Conservation (phyloP, 2,329 filamentous ascomycete genomes). For the Neurospora crassa region DNA sequence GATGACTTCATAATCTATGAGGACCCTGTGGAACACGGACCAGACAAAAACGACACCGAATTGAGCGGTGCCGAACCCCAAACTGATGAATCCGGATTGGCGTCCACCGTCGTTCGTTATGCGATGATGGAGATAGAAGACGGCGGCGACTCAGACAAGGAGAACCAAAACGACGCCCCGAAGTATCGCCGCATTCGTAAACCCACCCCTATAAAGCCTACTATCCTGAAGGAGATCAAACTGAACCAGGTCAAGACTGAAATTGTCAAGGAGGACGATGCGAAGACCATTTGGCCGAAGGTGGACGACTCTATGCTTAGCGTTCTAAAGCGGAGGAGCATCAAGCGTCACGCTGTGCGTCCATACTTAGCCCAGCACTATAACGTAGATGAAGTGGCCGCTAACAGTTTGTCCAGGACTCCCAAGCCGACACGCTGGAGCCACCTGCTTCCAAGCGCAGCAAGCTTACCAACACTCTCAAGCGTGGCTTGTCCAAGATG, state of each 20-base stretch:
- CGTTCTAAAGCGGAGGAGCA: neutral
- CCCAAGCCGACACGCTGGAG: neutral
- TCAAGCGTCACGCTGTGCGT: neutral
- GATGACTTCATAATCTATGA: neutral
- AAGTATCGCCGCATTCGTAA: neutral
- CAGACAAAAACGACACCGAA: neutral
- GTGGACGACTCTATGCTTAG: neutral
- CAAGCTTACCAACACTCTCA: neutral
- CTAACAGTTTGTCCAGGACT: neutral
- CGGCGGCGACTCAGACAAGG: neutral
- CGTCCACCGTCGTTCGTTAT: neutral
- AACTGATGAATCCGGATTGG: neutral
- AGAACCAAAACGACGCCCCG: neutral
- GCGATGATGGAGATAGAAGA: neutral
- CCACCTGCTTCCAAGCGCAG: conserved; percentile 2
- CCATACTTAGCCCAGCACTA: neutral
- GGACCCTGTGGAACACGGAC: neutral
- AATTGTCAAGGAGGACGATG: neutral
- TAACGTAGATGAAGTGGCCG: neutral
- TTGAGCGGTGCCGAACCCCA: neutral
- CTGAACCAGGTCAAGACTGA: neutral
- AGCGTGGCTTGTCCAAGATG: neutral
- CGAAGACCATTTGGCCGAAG: neutral
- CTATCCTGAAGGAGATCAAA: neutral
- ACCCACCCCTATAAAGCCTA: neutral